Evolutionary conservation across 352 stramenopile genomes (phyloP), one percentile per base, ranked within the genome.

Genomic region (Pythium scleroteichum): DNA sequence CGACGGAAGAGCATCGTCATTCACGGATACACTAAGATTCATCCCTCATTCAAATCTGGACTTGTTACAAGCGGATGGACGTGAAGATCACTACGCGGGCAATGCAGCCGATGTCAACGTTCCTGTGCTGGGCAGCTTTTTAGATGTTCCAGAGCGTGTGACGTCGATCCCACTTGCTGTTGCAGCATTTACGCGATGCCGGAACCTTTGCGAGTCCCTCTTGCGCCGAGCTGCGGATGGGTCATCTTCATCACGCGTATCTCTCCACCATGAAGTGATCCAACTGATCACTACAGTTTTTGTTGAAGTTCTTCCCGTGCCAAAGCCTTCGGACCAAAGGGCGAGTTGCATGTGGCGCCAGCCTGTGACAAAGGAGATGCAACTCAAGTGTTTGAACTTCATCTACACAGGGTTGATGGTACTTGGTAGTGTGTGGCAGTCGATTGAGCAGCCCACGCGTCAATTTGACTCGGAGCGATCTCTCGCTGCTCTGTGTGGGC

Each of bases 181-280:
- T 20, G 85, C 78, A 16, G 78, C 85, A 19, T 92, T 97, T 62
- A 79, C 93, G 16, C 73, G 88, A 12, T 97, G 87, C 44, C 68
- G 79, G 38, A 70, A 72, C 39, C 65, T 97, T 22, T 96, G 87
- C 47, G 83, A 94, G 47, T 85, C 82, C 17, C 66, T 97, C 16
- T 61, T 96, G 10, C 78, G 84, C 46, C 79, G 88, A 57, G 87
- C 86, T 17, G 83, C 82, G 4, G 88, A 96, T 45, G 88, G 87
- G 7, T 97, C 88, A 10, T 96, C 85, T 7, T 97, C 88, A n/a
- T 96, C 87, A 33, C 82, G 85, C n/a, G 74, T 97, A 19, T 87
- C 85, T 2, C 68, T 97, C 35, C 88, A 97, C 53, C 78, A 95
- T 38, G 81, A 97, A 85, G 84, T 94, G 26, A 93, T 95, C 45